These are phyloP conservation scores for Daldinia decipiens DNA, from an alignment of 495 filamentous ascomycete species.

Conservation along the genomic window DNA sequence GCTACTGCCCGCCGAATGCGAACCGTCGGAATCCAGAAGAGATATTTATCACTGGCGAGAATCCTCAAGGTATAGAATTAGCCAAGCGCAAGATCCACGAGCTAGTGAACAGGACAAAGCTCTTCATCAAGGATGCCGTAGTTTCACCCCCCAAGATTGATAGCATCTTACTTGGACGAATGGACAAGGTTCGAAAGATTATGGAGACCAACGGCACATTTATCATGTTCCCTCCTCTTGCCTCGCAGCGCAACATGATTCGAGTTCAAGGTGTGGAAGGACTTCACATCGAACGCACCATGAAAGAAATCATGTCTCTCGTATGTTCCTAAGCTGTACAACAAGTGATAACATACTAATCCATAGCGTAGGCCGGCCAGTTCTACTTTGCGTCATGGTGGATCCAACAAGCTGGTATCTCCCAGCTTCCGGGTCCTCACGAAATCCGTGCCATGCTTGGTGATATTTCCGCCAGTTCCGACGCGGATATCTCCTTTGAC, in stretches of 20 bases:
- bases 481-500: constrained; percentile 93
- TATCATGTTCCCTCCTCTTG: constrained; percentile 87
- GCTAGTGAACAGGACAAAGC: constrained; percentile 75
- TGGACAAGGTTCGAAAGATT: constrained; percentile 97
- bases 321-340: constrained; percentile 58
- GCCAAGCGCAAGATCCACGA: constrained; percentile 92
- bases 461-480: constrained; percentile 95
- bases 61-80: constrained; percentile 76
- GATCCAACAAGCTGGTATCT: constrained; percentile 80
- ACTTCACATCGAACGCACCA: constrained; percentile 90
- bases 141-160: constrained; percentile 91
- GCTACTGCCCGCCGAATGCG: constrained; percentile 83
- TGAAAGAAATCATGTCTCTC: constrained; percentile 92
- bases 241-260: constrained; percentile 78
- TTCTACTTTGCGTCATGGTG: constrained; percentile 99
- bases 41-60: constrained; percentile 92
- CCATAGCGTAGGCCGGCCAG: constrained; percentile 76
- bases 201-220: constrained; percentile 96
- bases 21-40: constrained; percentile 84
- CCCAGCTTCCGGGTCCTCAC: constrained; percentile 73
- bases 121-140: constrained; percentile 90
- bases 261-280: constrained; percentile 93
- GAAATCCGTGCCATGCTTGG: constrained; percentile 91
- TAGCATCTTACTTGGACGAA: constrained; percentile 85
- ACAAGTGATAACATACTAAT: constrained; percentile 45